These are phyloP conservation scores for Tranzscheliella williamsii DNA, from an alignment of 1,284 basidiomycete genomes.

Conservation along the genomic window DNA sequence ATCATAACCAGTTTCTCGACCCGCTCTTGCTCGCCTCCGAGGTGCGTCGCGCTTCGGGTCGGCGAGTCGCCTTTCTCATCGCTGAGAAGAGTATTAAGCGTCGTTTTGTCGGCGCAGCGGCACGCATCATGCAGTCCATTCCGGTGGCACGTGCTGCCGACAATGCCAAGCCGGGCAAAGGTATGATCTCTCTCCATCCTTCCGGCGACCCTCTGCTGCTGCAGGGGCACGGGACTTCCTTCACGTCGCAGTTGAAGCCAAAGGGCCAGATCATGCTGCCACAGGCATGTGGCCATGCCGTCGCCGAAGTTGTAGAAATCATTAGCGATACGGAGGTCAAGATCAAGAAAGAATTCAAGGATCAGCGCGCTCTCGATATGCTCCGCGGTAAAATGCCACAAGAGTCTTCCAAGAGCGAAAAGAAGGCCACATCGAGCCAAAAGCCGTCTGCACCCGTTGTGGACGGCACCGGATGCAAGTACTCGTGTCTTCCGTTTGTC, in stretches of 20 bases:
- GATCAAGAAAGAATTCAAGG: conserved; percentile 81
- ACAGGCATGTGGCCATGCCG: conserved; percentile 75
- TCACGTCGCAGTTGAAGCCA: conserved; percentile 75
- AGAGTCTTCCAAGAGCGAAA: conserved; percentile 18
- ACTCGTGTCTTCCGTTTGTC: conserved; percentile 64
- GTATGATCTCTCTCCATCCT: conserved; percentile 73
- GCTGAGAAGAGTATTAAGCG: conserved; percentile 91
- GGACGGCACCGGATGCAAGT: conserved; percentile 39
- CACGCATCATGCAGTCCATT: conserved; percentile 73
- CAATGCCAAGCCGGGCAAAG: conserved; percentile 77
- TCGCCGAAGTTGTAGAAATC: conserved; percentile 84
- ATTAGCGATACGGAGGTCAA: conserved; percentile 78
- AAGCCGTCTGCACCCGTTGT: conserved; percentile 5
- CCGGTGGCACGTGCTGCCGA: conserved; percentile 92
- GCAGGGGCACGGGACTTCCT: conserved; percentile 78
- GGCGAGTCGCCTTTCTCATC: conserved; percentile 84
- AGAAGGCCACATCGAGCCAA: conserved; percentile 6
- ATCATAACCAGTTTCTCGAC: conserved; percentile 97
- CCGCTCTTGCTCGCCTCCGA: conserved; percentile 86
- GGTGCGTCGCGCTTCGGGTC: conserved; percentile 77
- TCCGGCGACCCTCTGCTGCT: conserved; percentile 67
- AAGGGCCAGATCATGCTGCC: conserved; percentile 87
- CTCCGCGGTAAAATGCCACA: conserved; percentile 45
- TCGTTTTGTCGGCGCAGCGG: conserved; percentile 79
- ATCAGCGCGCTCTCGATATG: conserved; percentile 55